These are phyloP conservation scores for Pulveroboletus frians DNA, from an alignment of 768 basidiomycete genomes.

Conservation along the genomic window DNA sequence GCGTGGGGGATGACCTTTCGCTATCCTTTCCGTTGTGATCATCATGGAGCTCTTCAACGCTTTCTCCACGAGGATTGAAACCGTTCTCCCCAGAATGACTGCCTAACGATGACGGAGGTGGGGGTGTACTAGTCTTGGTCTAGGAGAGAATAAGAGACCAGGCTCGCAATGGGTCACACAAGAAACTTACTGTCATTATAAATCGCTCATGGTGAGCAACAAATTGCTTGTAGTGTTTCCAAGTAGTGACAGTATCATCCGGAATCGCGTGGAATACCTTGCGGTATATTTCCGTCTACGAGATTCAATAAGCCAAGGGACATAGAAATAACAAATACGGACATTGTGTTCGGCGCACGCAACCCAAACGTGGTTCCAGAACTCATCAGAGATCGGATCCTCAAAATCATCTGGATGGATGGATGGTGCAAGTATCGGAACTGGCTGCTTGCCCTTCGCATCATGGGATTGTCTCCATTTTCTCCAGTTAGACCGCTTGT, in stretches of 20 bases:
- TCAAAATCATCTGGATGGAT: slow-evolving; percentile 77
- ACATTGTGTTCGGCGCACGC: slow-evolving; percentile 87
- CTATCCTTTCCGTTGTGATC: slow-evolving; percentile 20
- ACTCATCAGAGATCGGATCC: slow-evolving; percentile 81
- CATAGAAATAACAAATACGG: slow-evolving; percentile 25
- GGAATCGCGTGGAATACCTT: slow-evolving; percentile 93
- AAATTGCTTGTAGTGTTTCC: slow-evolving; percentile 94
- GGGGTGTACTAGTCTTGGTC: slow-evolving; percentile 38
- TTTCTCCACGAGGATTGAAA: slow-evolving; percentile 9
- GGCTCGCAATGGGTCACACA: neutral
- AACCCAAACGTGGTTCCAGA: slow-evolving; percentile 90
- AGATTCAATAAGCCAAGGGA: slow-evolving; percentile 1
- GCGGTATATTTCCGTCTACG: slow-evolving; percentile 89
- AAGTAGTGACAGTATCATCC: slow-evolving; percentile 88
- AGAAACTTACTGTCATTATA: slow-evolving; percentile 53
- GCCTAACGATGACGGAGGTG: slow-evolving; percentile 43
- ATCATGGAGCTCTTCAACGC: slow-evolving; percentile 15
- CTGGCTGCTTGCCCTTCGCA: slow-evolving; percentile 51
- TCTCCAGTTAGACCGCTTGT: slow-evolving; percentile 46
- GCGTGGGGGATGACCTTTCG: slow-evolving; percentile 13
- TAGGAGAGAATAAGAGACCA: slow-evolving; percentile 22
- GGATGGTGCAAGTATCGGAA: slow-evolving; percentile 59
- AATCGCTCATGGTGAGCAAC: slow-evolving; percentile 68
- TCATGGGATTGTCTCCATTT: slow-evolving; percentile 59
- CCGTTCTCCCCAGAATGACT: slow-evolving; percentile 47